phyloP scores from a whole-genome alignment of 2,329 filamentous ascomycete species.

The Celoporthe dispersa region DNA sequence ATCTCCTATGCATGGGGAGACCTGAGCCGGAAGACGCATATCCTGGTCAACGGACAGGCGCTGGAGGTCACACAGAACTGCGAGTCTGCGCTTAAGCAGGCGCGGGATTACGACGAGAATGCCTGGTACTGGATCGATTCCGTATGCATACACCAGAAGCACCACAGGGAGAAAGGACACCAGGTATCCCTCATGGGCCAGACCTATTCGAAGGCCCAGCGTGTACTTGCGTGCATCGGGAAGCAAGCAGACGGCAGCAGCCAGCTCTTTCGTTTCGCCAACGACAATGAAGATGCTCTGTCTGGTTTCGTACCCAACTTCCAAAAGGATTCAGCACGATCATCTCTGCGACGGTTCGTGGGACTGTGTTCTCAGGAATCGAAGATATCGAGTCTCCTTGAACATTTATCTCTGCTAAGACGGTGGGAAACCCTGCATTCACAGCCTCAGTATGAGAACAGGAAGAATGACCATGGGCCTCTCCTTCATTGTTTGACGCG shows the following conservation, averaged over 20 bases:
- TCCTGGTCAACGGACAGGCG: background rate
- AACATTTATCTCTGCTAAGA: no score
- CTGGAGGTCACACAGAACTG: background rate
- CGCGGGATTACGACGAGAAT: background rate
- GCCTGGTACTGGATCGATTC: slow-evolving; percentile 5
- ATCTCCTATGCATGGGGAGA: background rate
- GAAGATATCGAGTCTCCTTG: no score
- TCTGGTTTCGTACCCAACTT: no score
- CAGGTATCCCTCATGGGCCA: background rate
- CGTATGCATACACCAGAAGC: background rate
- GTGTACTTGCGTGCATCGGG: background rate
- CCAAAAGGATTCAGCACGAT: no score
- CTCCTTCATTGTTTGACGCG: no score
- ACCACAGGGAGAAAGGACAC: background rate
- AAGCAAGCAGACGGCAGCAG: background rate
- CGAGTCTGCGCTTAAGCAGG: background rate
- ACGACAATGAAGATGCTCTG: background rate
- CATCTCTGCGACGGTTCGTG: no score
- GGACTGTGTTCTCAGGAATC: no score
- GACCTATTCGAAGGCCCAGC: background rate
- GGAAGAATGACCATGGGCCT: no score
- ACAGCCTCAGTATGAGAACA: no score
- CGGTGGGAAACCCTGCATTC: no score
- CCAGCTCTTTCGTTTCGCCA: background rate
- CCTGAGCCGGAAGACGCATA: background rate